Evolutionary conservation across 1,284 basidiomycete genomes (phyloP), one percentile per base, ranked within the genome.

Genomic region (Gymnopus androsaceus): DNA sequence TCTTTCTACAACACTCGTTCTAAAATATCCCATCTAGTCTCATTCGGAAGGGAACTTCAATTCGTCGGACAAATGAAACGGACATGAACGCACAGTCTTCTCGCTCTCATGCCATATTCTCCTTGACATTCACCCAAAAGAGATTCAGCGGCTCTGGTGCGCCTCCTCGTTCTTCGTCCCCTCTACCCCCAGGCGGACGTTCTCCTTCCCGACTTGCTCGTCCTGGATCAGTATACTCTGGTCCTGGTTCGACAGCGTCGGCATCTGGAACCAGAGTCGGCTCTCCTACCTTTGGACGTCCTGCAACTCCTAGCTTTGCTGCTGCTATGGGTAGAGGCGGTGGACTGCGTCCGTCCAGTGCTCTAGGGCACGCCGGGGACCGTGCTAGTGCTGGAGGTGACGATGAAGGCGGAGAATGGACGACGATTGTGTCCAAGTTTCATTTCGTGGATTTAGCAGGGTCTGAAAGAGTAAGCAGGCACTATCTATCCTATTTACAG

Each of bases 21-120:
- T 37, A 52, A 17, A 53, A 54, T 33, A 59, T n/a, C n/a, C n/a
- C n/a, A 44, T 53, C 1, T 69, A 91, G 90, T 64, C 80, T 92
- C 57, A 80, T 96, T 58, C 87, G 88, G 62, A 88, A 93, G 64
- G 96, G 96, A 30, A 92, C 93, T 17, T 82, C 90, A 12, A 88
- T 96, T 49, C 85, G 96, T 47, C 86, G 95, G 54, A 99, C 97
- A 5, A 95, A 96, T 64, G 94, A 97, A 72, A 99, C 96, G 37
- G 94, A 95, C 67, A 98, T 99, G 96, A 99, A 99, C 69, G 92
- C 94, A 4, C 94, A 98, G 69, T 96, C 93, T 0, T 98, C 95
- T 42, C 91, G 96, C 61, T 97, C 94, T 23, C 96, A 99, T 80
- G 96, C 97, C 55, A 98, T 99, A 73, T 99, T 99, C 73, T 97